Conservation (phyloP, 1,284 basidiomycete genomes). For the Trametes pubescens region DNA sequence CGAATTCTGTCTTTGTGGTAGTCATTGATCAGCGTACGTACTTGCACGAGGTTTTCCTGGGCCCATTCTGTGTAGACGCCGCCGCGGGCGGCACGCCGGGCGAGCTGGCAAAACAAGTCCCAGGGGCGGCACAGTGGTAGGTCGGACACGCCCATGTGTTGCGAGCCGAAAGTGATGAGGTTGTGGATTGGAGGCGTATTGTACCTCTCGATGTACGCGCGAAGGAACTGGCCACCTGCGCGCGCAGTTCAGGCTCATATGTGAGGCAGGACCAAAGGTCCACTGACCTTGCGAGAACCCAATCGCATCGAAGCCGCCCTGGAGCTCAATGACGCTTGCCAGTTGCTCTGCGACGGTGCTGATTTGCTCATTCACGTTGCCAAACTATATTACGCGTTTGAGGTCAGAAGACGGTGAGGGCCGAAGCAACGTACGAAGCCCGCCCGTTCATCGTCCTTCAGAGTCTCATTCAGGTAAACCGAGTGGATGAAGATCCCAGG, state of each 20-base stretch:
- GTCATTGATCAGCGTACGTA: constrained; percentile 39
- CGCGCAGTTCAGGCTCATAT: background rate
- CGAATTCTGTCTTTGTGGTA: background rate
- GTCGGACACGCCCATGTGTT: constrained; percentile 88
- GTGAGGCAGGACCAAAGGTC: constrained; percentile 19
- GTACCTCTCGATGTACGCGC: constrained; percentile 89
- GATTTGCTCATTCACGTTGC: constrained; percentile 81
- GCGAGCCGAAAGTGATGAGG: constrained; percentile 89
- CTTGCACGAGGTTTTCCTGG: constrained; percentile 84
- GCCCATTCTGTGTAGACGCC: constrained; percentile 88
- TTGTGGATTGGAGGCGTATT: constrained; percentile 83
- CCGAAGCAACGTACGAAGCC: constrained; percentile 69
- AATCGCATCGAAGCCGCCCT: constrained; percentile 86
- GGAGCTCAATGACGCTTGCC: constrained; percentile 71
- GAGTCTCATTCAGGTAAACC: constrained; percentile 74
- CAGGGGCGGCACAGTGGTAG: constrained; percentile 75
- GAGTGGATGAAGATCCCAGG: constrained; percentile 90
- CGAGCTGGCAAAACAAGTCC: constrained; percentile 82
- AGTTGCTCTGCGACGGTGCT: constrained; percentile 75
- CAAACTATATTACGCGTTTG: constrained; percentile 64
- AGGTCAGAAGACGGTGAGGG: background rate
- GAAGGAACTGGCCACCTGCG: constrained; percentile 84
- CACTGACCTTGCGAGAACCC: constrained; percentile 87
- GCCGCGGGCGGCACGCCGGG: constrained; percentile 72
- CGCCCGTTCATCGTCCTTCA: constrained; percentile 78